A percentile compares a stretch with the other conserved stretches of the same genome.
Conservation (phyloP, 495 filamentous ascomycete species). For the Annulohypoxylon stygium region DNA sequence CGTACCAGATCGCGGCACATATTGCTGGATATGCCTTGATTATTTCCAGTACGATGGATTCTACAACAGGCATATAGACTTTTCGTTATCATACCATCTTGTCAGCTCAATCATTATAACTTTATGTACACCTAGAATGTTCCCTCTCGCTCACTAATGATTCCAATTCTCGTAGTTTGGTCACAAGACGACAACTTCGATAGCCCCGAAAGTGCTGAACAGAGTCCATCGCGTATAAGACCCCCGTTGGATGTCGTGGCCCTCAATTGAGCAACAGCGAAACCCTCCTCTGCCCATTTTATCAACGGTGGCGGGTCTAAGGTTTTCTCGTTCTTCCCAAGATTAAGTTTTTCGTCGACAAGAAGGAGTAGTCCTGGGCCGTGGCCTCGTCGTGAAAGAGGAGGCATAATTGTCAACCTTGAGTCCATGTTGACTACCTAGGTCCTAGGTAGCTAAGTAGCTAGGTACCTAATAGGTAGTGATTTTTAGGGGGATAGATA, state of each 20-base stretch:
- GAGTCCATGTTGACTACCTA: neutral
- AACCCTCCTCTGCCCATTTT: constrained; percentile 74
- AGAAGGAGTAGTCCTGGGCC: constrained; percentile 50
- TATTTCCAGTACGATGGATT: constrained; percentile 5
- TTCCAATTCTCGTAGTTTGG: constrained; percentile 47
- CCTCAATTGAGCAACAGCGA: constrained; percentile 61
- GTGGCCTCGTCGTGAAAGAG: constrained; percentile 46
- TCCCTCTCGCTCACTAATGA: constrained; percentile 51
- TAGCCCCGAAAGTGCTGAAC: constrained; percentile 45
- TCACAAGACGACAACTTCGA: constrained; percentile 48
- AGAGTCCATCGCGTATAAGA: constrained; percentile 25
- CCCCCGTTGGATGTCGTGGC: constrained; percentile 15
- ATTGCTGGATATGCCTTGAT: constrained; percentile 45
- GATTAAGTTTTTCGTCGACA: constrained; percentile 35
- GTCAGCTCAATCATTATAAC: constrained; percentile 12
- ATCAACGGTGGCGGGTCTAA: constrained; percentile 61
- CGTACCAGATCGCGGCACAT: constrained; percentile 53
- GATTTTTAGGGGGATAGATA: neutral
- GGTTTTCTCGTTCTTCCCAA: constrained; percentile 42
- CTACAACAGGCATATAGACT: constrained; percentile 28
- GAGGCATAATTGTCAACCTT: constrained; percentile 28
- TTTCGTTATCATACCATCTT: neutral
- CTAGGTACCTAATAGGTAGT: neutral
- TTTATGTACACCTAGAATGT: neutral
- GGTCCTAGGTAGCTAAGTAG: neutral